These are phyloP conservation scores for Russula earlei DNA, from an alignment of 768 basidiomycete genomes.

Conservation along the genomic window DNA sequence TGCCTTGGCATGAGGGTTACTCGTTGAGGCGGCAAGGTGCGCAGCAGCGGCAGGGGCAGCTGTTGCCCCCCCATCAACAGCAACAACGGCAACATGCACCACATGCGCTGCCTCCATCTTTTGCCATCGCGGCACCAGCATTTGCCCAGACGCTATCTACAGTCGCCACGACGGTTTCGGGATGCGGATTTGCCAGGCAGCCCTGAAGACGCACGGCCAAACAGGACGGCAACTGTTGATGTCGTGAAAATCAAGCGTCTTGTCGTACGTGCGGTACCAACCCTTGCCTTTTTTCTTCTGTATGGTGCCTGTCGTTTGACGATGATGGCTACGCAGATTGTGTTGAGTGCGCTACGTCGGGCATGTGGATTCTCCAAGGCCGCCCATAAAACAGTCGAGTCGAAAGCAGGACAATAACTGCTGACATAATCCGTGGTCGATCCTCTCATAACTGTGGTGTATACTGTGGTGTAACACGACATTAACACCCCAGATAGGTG, in stretches of 20 bases:
- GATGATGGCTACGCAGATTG: not conserved
- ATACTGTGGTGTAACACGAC: too few relatives aligned
- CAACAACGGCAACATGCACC: not conserved
- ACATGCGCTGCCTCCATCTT: not conserved
- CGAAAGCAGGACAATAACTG: not conserved
- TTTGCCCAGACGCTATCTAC: not conserved
- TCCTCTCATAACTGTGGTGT: too few relatives aligned
- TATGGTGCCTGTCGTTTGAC: not conserved
- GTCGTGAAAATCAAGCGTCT: not conserved
- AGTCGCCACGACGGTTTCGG: not conserved
- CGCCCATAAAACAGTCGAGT: not conserved
- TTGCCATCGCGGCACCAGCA: not conserved
- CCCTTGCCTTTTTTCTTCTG: not conserved
- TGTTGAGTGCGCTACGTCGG: slow-evolving; percentile 4
- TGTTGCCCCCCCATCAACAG: not conserved
- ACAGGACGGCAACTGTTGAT: not conserved
- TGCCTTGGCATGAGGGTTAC: slow-evolving; percentile 3
- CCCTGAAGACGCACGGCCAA: not conserved
- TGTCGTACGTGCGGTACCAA: not conserved
- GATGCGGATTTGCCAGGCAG: too few relatives aligned
- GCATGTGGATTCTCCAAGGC: not conserved
- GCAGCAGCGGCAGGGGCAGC: not conserved
- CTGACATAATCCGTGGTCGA: not conserved
- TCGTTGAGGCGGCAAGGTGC: not conserved
- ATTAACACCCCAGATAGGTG: not conserved